These are phyloP conservation scores for Quercus bicolor DNA, from an alignment of 306 rosid species.

Conservation along the genomic window DNA sequence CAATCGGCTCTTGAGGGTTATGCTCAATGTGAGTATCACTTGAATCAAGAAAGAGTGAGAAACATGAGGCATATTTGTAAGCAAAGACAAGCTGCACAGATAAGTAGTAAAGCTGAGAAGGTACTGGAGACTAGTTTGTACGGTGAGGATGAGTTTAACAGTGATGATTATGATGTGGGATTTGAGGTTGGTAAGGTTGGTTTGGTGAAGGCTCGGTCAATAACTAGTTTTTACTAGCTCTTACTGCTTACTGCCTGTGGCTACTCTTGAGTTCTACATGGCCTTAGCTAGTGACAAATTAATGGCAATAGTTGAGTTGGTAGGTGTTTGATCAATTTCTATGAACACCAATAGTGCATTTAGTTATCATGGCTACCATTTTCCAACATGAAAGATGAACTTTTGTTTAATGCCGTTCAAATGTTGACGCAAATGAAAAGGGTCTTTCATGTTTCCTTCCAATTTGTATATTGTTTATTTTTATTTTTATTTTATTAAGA, in stretches of 20 bases:
- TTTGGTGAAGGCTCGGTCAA: background rate
- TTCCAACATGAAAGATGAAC: too few relatives aligned
- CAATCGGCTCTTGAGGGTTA: background rate
- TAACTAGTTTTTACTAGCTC: background rate
- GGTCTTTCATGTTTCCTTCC: too few relatives aligned
- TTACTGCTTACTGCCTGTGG: too few relatives aligned
- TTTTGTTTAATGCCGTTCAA: too few relatives aligned
- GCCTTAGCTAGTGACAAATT: too few relatives aligned
- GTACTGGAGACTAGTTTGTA: background rate
- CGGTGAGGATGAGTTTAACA: background rate
- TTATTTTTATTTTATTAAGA: too few relatives aligned
- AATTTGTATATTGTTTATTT: too few relatives aligned
- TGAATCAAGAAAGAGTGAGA: background rate
- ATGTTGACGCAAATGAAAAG: too few relatives aligned
- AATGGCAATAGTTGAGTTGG: background rate
- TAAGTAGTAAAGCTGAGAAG: background rate
- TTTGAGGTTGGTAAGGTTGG: background rate
- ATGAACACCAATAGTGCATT: too few relatives aligned
- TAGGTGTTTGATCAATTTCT: too few relatives aligned
- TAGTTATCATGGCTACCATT: background rate
- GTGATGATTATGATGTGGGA: background rate
- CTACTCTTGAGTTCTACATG: background rate
- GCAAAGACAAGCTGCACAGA: background rate
- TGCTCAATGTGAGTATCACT: background rate
- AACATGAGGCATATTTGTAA: background rate